phyloP scores from a whole-genome alignment of 768 basidiomycete genomes.

The Austroboletus eburneus region DNA sequence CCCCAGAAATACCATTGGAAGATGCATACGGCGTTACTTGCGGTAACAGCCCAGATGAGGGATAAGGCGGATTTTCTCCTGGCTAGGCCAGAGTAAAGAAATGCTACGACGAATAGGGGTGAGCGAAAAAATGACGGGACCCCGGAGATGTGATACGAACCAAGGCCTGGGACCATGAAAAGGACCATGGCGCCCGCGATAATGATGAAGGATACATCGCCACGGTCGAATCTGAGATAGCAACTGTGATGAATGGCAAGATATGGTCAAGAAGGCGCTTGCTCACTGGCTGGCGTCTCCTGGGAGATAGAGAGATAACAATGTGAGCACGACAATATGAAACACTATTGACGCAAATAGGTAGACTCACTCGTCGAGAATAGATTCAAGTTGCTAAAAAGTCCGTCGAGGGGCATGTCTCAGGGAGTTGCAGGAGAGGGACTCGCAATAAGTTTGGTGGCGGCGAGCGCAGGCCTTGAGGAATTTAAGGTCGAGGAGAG shows the following conservation, averaged over 20 bases:
- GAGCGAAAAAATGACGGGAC: background rate
- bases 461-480: too few relatives aligned
- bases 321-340: slow-evolving; percentile 6
- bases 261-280: slow-evolving; percentile 1
- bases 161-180: slow-evolving; percentile 76
- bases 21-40: slow-evolving; percentile 69
- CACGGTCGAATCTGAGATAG: slow-evolving; percentile 65
- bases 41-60: slow-evolving; percentile 71
- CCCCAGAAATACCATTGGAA: slow-evolving; percentile 84
- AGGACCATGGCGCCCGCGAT: slow-evolving; percentile 66
- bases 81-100: slow-evolving; percentile 70
- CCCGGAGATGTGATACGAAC: slow-evolving; percentile 31
- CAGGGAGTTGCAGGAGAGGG: too few relatives aligned
- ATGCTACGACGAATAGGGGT: slow-evolving; percentile 38
- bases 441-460: too few relatives aligned
- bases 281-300: slow-evolving; percentile 29
- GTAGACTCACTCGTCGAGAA: slow-evolving; percentile 15
- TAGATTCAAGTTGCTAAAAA: background rate
- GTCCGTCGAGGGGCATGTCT: slow-evolving; percentile 9
- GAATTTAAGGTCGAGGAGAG: too few relatives aligned
- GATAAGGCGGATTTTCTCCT: slow-evolving; percentile 68
- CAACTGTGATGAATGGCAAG: too few relatives aligned
- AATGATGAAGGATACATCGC: slow-evolving; percentile 70
- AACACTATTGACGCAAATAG: background rate
- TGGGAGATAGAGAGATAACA: slow-evolving; percentile 4